phyloP scores from a whole-genome alignment of 2,329 filamentous ascomycete species.

The Nemania bipapillata region DNA sequence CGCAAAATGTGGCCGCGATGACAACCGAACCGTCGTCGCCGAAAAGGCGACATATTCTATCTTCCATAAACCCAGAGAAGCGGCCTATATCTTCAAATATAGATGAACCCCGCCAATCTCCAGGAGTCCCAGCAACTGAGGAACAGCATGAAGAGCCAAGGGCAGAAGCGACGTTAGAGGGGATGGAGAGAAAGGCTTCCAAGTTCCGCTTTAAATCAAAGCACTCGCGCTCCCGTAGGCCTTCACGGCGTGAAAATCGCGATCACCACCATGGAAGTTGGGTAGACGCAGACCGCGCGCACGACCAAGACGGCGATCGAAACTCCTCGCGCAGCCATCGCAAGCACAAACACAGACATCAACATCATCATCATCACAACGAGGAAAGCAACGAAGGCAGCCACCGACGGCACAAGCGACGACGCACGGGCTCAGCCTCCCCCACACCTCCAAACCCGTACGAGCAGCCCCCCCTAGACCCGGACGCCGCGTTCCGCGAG shows the following conservation, averaged over 20 bases:
- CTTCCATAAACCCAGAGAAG: conserved; percentile 50
- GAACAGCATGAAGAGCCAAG: conserved; percentile 36
- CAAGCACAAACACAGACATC: conserved; percentile 43
- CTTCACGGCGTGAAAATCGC: conserved; percentile 40
- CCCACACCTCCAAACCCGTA: conserved; percentile 61
- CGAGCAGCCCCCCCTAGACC: conserved; percentile 64
- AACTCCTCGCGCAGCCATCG: conserved; percentile 36
- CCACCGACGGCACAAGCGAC: conserved; percentile 49
- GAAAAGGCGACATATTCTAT: conserved; percentile 51
- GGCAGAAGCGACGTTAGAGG: conserved; percentile 26
- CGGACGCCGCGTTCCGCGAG: conserved; percentile 84
- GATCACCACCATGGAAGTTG: conserved; percentile 32
- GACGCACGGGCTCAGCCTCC: conserved; percentile 53
- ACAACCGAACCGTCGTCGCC: conserved; percentile 48
- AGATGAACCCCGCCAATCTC: conserved; percentile 26
- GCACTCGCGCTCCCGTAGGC: conserved; percentile 45
- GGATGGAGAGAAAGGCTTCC: conserved; percentile 45
- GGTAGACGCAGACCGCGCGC: conserved; percentile 13
- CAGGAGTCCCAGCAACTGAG: conserved; percentile 25
- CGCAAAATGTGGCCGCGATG: conserved; percentile 46
- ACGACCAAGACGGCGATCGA: conserved; percentile 22
- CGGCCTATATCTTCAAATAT: conserved; percentile 38
- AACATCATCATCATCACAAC: too few relatives aligned
- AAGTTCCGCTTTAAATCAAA: conserved; percentile 59
- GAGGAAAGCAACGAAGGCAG: too few relatives aligned